Percentiles rank a stretch among this genome's conserved stretches.
These are phyloP conservation scores for Gymnopilus junonius DNA, from an alignment of 768 basidiomycete species.

Conservation along the genomic window DNA sequence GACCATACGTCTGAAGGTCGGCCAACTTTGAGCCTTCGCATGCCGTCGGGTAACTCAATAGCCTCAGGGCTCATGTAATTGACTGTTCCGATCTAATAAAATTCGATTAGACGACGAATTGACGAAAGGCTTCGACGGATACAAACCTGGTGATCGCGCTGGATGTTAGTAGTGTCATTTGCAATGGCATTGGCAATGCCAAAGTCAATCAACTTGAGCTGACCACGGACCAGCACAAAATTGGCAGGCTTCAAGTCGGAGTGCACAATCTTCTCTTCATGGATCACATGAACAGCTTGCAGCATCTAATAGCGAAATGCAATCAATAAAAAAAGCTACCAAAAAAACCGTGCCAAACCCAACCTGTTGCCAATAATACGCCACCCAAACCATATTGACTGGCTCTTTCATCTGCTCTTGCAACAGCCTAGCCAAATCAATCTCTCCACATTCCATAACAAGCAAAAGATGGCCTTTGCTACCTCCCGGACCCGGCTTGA, in stretches of 20 bases:
- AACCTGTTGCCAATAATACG: constrained; percentile 98
- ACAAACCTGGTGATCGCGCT: constrained; percentile 89
- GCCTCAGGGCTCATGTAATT: constrained; percentile 99
- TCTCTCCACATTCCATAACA: constrained; percentile 97
- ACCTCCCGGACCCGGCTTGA: constrained; percentile 71
- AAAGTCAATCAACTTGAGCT: constrained; percentile 97
- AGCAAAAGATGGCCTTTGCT: constrained; percentile 79
- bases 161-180: constrained; percentile 98
- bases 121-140: neutral
- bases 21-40: constrained; percentile 91
- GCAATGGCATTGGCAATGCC: constrained; percentile 99
- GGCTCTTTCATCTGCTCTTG: constrained; percentile 84
- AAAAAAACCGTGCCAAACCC: constrained; percentile 17
- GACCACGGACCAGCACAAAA: constrained; percentile 94
- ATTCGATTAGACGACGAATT: too few relatives aligned
- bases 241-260: constrained; percentile 99
- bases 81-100: constrained; percentile 83
- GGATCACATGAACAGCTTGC: constrained; percentile 97
- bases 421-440: constrained; percentile 85
- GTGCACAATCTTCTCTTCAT: constrained; percentile 98
- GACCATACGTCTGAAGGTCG: constrained; percentile 98
- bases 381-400: constrained; percentile 91
- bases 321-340: neutral
- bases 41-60: constrained; percentile 85
- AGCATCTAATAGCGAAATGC: constrained; percentile 71